Percentiles rank a stretch among this genome's conserved stretches.
Evolutionary conservation across 371 early-diverging fungal species (phyloP).

Genomic region (Mucor saturninus): DNA sequence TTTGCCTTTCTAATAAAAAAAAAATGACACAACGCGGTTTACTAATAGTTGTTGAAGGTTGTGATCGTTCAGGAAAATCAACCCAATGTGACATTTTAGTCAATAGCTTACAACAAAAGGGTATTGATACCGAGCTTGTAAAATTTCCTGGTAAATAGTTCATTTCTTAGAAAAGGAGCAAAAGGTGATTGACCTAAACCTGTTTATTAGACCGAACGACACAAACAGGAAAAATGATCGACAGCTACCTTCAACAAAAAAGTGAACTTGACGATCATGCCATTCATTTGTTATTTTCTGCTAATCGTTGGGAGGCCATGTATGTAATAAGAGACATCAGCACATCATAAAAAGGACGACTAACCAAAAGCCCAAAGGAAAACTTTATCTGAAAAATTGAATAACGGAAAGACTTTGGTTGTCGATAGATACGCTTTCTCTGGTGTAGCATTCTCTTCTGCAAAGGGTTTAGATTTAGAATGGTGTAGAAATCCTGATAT

Average conservation of each 20-base stretch:
- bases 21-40: slow-evolving; percentile 71
- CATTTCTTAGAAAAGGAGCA: slow-evolving; percentile 3
- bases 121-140: slow-evolving; percentile 53
- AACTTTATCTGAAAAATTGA: slow-evolving; percentile 56
- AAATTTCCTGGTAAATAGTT: slow-evolving; percentile 77
- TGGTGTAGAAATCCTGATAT: slow-evolving; percentile 94
- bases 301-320: slow-evolving; percentile 70
- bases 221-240: slow-evolving; percentile 89
- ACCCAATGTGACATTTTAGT: slow-evolving; percentile 83
- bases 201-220: slow-evolving; percentile 83
- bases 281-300: slow-evolving; percentile 95
- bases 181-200: not conserved
- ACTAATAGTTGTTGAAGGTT: slow-evolving; percentile 97
- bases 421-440: slow-evolving; percentile 98
- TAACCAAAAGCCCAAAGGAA: slow-evolving; percentile 46
- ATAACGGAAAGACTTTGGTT: slow-evolving; percentile 76
- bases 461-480: slow-evolving; percentile 84
- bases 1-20: not conserved
- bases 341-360: not conserved
- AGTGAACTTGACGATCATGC: slow-evolving; percentile 81
- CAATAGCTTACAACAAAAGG: slow-evolving; percentile 54
- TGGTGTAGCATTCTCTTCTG: slow-evolving; percentile 94
- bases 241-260: slow-evolving; percentile 80
- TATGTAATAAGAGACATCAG: not conserved
- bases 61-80: slow-evolving; percentile 96